phyloP scores from a whole-genome alignment of 306 rosid species.

The Alnus rubra region DNA sequence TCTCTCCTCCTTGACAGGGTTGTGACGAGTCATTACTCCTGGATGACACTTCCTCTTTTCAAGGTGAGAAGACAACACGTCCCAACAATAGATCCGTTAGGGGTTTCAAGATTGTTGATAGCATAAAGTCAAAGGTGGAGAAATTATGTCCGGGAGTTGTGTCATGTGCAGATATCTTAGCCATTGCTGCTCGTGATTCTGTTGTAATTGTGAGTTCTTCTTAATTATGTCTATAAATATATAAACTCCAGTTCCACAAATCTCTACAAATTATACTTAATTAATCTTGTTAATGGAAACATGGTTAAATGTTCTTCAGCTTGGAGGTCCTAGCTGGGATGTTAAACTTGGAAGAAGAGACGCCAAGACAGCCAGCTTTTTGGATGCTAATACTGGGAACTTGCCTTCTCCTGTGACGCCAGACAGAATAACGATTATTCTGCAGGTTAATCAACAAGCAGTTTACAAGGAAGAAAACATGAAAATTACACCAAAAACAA shows the following conservation, averaged over 20 bases:
- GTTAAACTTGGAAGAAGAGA: conserved; percentile 89
- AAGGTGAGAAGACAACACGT: conserved; percentile 72
- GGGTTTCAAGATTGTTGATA: conserved; percentile 63
- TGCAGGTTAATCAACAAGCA: no score
- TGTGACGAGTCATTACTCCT: conserved; percentile 79
- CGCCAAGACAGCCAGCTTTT: conserved; percentile 57
- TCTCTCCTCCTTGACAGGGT: conserved; percentile 46
- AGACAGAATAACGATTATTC: no score
- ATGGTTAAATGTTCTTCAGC: conserved; percentile 33
- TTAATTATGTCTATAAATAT: no score
- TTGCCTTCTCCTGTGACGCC: conserved; percentile 42
- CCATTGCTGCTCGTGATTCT: conserved; percentile 83
- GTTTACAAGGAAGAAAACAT: no score
- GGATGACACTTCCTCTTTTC: conserved; percentile 57
- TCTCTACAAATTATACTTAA: no score
- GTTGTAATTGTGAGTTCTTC: conserved; percentile 50
- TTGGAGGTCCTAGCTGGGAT: conserved; percentile 79
- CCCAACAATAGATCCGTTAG: conserved; percentile 59
- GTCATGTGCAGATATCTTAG: conserved; percentile 77
- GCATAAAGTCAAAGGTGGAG: conserved; percentile 57
- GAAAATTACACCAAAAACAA: no score
- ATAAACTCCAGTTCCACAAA: no score
- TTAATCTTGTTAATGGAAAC: no score
- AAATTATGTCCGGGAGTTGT: conserved; percentile 60
- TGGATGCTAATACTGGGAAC: conserved; percentile 47